Conservation (phyloP, 163 green algal genomes). For the Scenedesmus sp. region DNA sequence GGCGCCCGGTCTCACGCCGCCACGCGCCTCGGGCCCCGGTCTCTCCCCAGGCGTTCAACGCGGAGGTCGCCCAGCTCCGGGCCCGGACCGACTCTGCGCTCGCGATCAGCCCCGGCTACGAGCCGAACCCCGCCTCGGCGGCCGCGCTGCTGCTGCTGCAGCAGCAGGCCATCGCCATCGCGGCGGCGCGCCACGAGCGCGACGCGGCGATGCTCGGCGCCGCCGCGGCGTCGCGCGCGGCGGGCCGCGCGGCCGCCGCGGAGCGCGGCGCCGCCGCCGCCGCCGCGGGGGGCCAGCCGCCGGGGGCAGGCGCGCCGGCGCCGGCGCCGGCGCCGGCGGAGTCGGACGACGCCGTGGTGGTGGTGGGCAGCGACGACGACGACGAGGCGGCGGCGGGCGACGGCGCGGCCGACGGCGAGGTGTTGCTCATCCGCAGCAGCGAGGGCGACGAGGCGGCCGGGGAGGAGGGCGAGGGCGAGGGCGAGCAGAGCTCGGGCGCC, state of each 20-base stretch:
- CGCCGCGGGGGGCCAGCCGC: neutral
- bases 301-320: neutral
- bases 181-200: no score
- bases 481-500: conserved; percentile 9
- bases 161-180: no score
- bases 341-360: neutral
- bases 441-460: neutral
- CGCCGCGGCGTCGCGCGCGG: no score
- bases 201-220: no score
- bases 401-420: neutral
- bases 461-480: conserved; percentile 9
- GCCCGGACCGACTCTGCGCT: neutral
- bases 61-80: neutral
- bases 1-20: no score
- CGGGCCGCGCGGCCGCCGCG: no score
- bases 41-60: no score
- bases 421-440: no score
- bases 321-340: conserved; percentile 5
- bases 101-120: neutral
- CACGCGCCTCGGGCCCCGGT: no score
- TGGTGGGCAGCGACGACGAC: conserved; percentile 3
- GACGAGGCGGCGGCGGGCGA: neutral
- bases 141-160: neutral
- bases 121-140: neutral
- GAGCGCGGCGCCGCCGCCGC: neutral